Evolutionary conservation across 305 asterid genomes (phyloP), one percentile per base, ranked within the genome.

Genomic region (Fraxinus nigra): DNA sequence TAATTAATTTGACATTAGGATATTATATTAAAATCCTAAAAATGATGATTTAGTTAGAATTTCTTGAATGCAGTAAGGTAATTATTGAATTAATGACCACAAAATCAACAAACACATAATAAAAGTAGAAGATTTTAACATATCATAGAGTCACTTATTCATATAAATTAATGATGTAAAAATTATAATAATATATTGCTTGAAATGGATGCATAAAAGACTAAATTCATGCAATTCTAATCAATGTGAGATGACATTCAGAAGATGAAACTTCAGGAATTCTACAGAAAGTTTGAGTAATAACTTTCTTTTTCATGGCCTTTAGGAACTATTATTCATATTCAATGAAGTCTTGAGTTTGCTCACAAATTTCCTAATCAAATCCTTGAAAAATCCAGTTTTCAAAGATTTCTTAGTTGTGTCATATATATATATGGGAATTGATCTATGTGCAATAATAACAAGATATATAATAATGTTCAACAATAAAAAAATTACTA

Each of bases 31-130:
- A 61, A 16, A 70, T 33, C 75, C 43, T 32, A 70, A 70, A 65
- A 70, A 70, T 70, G 75, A 70, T 70, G 43, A 16, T 70, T 69
- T 69, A 69, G 22, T 69, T 69, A 69, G 75, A n/a, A 69, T 69
- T 28, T 70, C 75, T 70, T 70, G 40, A 70, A 70, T 32, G 75
- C 43, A 70, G 10, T 30, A 32, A 16, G 22, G 38, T 32, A 32
- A 30, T 30, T 32, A 70, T 70, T 70, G 75, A 70, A 70, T 70
- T 32, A 30, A 32, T 30, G 75, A 70, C 75, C 22, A 24, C 10
- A 16, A 70, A 70, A 70, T 13, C 75, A 70, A 69, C 37, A 28
- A 69, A 69, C 26, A 70, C 40, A 69, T 69, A 28, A 32, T 28
- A 69, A 69, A 28, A 69, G 22, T 30, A 30, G 40, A 69, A 63